Evolutionary conservation across 345 rosid genomes (phyloP).

Genomic region (Bruguiera gymnorhiza): DNA sequence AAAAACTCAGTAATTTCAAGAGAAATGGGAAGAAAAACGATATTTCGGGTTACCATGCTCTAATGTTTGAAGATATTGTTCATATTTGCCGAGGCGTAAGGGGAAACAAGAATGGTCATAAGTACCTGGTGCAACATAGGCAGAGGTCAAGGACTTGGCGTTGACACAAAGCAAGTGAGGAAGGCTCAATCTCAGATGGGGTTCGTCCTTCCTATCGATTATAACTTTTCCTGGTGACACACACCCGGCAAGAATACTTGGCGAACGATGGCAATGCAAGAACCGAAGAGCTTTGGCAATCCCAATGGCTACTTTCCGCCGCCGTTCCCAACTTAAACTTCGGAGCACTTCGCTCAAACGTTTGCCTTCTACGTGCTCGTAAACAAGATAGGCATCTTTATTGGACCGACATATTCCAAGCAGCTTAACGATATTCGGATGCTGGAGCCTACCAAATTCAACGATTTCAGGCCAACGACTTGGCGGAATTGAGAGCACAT

Average conservation of each 20-base stretch:
- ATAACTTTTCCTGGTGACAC: constrained; percentile 57
- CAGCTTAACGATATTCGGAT: constrained; percentile 56
- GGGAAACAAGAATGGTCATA: too few relatives aligned
- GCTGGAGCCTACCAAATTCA: constrained; percentile 41
- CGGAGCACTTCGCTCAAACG: constrained; percentile 41
- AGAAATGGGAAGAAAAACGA: too few relatives aligned
- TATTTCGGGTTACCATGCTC: too few relatives aligned
- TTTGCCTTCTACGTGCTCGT: constrained; percentile 54
- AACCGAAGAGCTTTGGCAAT: constrained; percentile 57
- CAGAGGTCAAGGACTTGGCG: constrained; percentile 34
- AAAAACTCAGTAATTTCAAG: too few relatives aligned
- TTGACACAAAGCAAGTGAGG: constrained; percentile 31
- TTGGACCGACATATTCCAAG: constrained; percentile 51
- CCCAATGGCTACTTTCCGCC: constrained; percentile 56
- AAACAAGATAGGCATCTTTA: constrained; percentile 48
- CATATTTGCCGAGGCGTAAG: too few relatives aligned
- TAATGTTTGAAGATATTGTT: too few relatives aligned
- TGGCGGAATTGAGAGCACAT: constrained; percentile 25
- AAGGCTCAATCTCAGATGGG: constrained; percentile 43
- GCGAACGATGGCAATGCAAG: constrained; percentile 49
- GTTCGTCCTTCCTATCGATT: constrained; percentile 47
- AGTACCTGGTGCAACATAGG: constrained; percentile 65
- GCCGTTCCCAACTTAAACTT: constrained; percentile 56
- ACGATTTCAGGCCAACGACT: constrained; percentile 35
- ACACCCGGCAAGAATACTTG: constrained; percentile 31